Conservation (phyloP, 495 filamentous ascomycete species). For the Tuber calosporum region DNA sequence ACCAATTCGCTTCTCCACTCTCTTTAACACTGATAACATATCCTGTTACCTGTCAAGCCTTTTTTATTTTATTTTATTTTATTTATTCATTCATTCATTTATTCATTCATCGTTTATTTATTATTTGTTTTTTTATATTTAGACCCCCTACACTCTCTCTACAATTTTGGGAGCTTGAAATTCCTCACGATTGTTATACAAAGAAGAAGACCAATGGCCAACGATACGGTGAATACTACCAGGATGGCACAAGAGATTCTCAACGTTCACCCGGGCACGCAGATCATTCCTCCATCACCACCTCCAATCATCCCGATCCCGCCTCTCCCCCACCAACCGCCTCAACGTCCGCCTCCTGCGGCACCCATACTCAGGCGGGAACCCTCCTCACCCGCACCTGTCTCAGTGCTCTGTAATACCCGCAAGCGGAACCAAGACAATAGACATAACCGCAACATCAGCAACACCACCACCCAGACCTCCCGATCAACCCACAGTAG, state of each 20-base stretch:
- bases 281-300: not conserved
- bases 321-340: not conserved
- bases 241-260: not conserved
- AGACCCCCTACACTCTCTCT: not conserved
- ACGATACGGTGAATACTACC: not conserved
- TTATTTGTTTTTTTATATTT: not conserved
- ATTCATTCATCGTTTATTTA: not conserved
- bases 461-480: not conserved
- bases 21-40: not conserved
- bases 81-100: too few species aligned
- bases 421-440: not conserved
- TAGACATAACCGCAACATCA: not conserved
- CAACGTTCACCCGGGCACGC: not conserved
- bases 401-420: not conserved
- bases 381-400: not conserved
- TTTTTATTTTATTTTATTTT: too few species aligned
- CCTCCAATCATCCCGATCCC: not conserved
- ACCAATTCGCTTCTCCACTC: not conserved
- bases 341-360: not conserved
- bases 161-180: not conserved
- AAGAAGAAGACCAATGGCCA: not conserved
- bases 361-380: not conserved
- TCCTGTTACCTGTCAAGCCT: not conserved
- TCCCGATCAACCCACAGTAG: not conserved
- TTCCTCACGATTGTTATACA: not conserved